These are phyloP conservation scores for Syncephalis fuscata DNA, from an alignment of 371 early-diverging fungal genomes.

Conservation along the genomic window DNA sequence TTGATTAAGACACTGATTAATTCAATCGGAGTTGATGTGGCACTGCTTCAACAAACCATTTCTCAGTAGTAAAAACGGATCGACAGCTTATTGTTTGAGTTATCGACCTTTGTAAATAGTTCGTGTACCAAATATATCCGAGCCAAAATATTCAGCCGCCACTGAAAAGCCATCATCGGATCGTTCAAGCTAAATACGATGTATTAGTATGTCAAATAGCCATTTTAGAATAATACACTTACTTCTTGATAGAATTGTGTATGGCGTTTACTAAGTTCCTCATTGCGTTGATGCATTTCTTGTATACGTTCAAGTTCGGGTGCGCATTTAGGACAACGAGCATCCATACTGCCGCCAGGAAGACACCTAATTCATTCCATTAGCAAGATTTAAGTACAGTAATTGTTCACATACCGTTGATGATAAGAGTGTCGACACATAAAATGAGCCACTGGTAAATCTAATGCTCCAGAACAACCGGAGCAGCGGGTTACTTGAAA, in stretches of 20 bases:
- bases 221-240: conserved; percentile 22
- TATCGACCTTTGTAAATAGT: too few relatives aligned
- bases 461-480: conserved; percentile 60
- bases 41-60: too few relatives aligned
- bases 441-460: conserved; percentile 83
- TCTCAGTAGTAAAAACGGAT: too few relatives aligned
- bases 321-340: conserved; percentile 69
- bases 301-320: conserved; percentile 64
- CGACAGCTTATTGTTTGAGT: too few relatives aligned
- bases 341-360: not conserved
- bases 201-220: not conserved
- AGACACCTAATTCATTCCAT: not conserved
- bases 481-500: conserved; percentile 85
- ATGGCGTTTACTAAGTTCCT: not conserved
- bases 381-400: not conserved
- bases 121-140: too few relatives aligned
- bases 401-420: conserved; percentile 36
- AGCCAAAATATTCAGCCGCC: conserved; percentile 63
- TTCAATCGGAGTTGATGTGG: too few relatives aligned
- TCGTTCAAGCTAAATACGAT: conserved; percentile 30
- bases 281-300: conserved; percentile 33
- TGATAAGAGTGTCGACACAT: conserved; percentile 88
- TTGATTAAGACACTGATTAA: too few relatives aligned
- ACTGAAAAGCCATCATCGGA: conserved; percentile 71
- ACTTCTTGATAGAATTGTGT: conserved; percentile 24